Percentiles rank a stretch among this genome's conserved stretches.
Evolutionary conservation across 2,329 filamentous ascomycete species (phyloP).

Genomic region (Botrytis pseudocinerea): DNA sequence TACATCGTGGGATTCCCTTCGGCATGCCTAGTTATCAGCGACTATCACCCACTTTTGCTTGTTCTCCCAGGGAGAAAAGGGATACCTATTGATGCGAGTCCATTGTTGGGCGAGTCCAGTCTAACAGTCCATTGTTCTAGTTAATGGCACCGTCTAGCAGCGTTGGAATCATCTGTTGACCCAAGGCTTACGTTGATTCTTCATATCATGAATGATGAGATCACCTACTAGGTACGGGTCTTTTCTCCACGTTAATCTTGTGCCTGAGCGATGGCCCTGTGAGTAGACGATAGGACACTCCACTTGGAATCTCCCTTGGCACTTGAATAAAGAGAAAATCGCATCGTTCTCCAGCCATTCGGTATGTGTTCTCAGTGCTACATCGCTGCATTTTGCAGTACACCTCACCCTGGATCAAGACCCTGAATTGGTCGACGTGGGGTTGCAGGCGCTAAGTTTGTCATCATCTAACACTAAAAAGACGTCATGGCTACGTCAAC

Average conservation of each 20-base stretch:
- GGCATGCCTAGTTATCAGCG: neutral
- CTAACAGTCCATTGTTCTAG: neutral
- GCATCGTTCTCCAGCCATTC: neutral
- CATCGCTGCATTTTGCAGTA: neutral
- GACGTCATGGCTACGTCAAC: conserved; percentile 3
- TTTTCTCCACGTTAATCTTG: neutral
- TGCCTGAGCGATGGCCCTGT: neutral
- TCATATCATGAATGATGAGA: neutral
- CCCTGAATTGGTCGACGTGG: neutral
- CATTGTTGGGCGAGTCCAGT: neutral
- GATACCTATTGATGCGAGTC: neutral
- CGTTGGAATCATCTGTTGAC: neutral
- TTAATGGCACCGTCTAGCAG: neutral
- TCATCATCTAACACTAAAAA: neutral
- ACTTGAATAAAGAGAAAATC: too few relatives aligned
- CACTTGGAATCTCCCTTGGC: neutral
- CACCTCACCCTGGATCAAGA: neutral
- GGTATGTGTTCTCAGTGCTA: too few relatives aligned
- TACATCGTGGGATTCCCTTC: neutral
- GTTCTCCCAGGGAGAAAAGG: neutral
- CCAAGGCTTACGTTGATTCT: neutral
- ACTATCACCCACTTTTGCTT: neutral
- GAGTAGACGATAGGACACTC: neutral
- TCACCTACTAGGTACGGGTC: neutral
- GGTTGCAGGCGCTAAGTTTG: conserved; percentile 4